Percentiles rank a stretch among this genome's conserved stretches.
Conservation (phyloP, 208 protist genomes). For the Leishmania martiniquensis region DNA sequence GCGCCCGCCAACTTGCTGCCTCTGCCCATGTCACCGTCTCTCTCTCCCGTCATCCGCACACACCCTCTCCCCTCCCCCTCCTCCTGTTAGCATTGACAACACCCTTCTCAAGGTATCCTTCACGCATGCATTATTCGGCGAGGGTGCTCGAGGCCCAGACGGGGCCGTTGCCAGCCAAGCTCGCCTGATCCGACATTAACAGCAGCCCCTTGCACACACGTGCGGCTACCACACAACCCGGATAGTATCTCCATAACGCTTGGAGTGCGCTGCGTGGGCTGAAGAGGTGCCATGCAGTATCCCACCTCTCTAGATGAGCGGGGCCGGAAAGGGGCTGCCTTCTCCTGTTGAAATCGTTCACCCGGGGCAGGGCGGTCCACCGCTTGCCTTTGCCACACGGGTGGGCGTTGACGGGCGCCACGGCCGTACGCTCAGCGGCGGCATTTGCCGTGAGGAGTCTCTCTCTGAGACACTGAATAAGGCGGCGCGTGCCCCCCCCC, state of each 20-base stretch:
- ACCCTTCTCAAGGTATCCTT: background rate
- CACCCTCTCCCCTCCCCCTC: background rate
- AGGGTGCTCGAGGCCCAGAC: background rate
- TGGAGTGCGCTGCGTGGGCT: background rate
- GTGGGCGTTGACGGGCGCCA: background rate
- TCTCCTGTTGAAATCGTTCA: background rate
- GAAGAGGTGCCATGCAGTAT: background rate
- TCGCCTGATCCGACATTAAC: background rate
- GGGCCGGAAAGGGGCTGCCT: background rate
- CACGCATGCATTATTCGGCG: background rate
- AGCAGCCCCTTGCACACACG: background rate
- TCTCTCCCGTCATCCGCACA: background rate
- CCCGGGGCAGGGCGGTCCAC: background rate
- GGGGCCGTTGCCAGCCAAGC: background rate
- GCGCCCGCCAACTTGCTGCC: background rate
- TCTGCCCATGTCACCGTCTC: background rate
- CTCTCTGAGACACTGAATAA: background rate
- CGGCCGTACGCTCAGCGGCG: background rate
- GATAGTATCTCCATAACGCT: background rate
- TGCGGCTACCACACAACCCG: background rate
- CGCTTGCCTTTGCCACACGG: background rate
- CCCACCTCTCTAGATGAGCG: background rate
- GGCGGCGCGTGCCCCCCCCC: no score
- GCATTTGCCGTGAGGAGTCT: background rate
- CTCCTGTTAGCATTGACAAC: background rate